Conservation (phyloP, 345 rosid species). For the Gossypium anomalum region DNA sequence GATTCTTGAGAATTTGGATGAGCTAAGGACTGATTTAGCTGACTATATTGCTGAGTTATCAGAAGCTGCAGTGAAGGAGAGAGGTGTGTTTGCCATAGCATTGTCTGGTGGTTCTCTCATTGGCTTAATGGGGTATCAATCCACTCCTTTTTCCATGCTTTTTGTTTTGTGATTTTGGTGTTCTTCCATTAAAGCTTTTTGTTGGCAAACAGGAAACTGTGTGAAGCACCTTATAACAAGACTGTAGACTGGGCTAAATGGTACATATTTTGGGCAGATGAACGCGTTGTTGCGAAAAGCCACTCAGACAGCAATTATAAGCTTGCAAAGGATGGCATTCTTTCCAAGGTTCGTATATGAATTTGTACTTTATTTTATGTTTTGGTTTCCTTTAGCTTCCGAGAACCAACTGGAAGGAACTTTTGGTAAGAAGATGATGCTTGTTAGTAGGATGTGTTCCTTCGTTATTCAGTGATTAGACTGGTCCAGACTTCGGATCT, state of each 20-base stretch:
- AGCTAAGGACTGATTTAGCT: slow-evolving; percentile 73
- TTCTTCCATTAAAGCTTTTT: slow-evolving; percentile 19
- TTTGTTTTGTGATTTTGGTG: slow-evolving; percentile 21
- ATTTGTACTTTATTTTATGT: neutral
- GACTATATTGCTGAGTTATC: slow-evolving; percentile 80
- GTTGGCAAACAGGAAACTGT: slow-evolving; percentile 59
- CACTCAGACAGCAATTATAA: slow-evolving; percentile 87
- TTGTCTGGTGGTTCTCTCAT: slow-evolving; percentile 88
- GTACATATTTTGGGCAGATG: slow-evolving; percentile 84
- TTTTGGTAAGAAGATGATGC: neutral
- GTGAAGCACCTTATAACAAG: slow-evolving; percentile 76
- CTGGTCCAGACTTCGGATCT: neutral
- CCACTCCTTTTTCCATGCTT: slow-evolving; percentile 15
- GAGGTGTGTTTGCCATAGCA: slow-evolving; percentile 76
- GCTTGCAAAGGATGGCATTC: slow-evolving; percentile 67
- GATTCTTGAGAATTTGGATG: slow-evolving; percentile 69
- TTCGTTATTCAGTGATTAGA: slow-evolving; percentile 1
- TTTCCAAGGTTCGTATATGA: slow-evolving; percentile 55
- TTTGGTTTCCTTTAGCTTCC: slow-evolving; percentile 2
- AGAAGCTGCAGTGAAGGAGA: slow-evolving; percentile 75
- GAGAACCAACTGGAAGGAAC: neutral
- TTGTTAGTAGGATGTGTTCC: neutral
- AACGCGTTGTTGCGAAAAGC: slow-evolving; percentile 72
- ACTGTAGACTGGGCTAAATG: slow-evolving; percentile 88
- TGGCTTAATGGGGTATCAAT: slow-evolving; percentile 59